A percentile compares a stretch with the other conserved stretches of the same genome.
Evolutionary conservation across 164 flowering plant species (phyloP).

Genomic region (Sedum album): DNA sequence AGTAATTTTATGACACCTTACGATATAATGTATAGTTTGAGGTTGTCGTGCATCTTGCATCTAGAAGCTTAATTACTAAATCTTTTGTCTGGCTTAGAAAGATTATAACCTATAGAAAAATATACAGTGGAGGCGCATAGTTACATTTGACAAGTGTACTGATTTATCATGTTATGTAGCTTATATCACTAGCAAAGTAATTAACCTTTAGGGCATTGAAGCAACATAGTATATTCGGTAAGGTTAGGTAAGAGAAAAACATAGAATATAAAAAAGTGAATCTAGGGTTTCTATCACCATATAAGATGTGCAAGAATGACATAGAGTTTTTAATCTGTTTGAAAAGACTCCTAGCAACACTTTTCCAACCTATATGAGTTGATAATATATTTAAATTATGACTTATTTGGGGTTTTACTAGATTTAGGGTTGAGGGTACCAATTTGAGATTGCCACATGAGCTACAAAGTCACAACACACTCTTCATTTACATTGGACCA

Average conservation of each 20-base stretch:
- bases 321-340: neutral
- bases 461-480: neutral
- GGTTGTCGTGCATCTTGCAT: neutral
- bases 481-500: neutral
- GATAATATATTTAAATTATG: neutral
- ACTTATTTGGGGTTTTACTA: neutral
- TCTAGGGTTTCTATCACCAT: neutral
- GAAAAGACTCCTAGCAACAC: neutral
- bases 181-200: slow-evolving; percentile 1
- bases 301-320: neutral
- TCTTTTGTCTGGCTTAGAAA: neutral
- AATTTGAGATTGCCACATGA: slow-evolving; percentile 1
- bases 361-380: slow-evolving; percentile 2
- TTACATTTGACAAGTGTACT: neutral
- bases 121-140: neutral
- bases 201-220: neutral
- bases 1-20: neutral
- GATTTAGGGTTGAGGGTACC: neutral
- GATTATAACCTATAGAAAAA: neutral
- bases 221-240: neutral
- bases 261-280: no score
- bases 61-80: neutral
- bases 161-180: neutral
- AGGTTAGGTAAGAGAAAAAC: neutral
- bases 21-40: neutral